phyloP scores from a whole-genome alignment of 495 filamentous ascomycete genomes.

The Aspergillus cavernicola region DNA sequence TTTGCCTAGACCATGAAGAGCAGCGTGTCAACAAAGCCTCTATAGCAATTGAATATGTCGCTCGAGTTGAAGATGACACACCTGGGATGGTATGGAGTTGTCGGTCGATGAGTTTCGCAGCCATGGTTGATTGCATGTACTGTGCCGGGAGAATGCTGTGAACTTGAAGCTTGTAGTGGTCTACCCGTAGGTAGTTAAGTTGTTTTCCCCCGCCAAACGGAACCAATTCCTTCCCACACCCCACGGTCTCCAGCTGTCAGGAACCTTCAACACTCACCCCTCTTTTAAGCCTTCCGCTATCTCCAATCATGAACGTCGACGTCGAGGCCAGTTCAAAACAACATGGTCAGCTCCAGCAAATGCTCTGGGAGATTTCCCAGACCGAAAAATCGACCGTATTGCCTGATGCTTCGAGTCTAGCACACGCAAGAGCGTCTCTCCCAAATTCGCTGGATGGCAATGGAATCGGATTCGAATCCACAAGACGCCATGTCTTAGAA shows the following conservation, averaged over 20 bases:
- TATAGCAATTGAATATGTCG: neutral
- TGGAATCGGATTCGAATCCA: conserved; percentile 44
- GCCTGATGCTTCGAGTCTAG: conserved; percentile 29
- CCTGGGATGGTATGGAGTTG: conserved; percentile 44
- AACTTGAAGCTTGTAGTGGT: too few relatives aligned
- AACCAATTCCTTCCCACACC: neutral
- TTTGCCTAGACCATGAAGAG: conserved; percentile 60
- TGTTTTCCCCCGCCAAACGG: conserved; percentile 8
- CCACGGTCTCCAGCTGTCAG: too few relatives aligned
- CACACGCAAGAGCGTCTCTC: conserved; percentile 38
- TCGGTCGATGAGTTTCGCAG: conserved; percentile 44
- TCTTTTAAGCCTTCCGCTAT: too few relatives aligned
- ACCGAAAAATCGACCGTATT: conserved; percentile 33
- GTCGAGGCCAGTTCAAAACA: conserved; percentile 11
- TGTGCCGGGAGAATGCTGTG: too few relatives aligned
- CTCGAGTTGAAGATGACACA: conserved; percentile 12
- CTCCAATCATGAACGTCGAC: conserved; percentile 8
- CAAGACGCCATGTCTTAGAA: conserved; percentile 49
- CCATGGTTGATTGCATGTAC: conserved; percentile 21
- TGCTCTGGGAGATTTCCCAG: conserved; percentile 36
- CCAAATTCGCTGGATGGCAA: conserved; percentile 32
- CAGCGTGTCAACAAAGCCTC: conserved; percentile 6
- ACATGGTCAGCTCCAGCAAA: conserved; percentile 25
- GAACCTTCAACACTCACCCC: too few relatives aligned
- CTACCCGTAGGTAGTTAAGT: too few relatives aligned